Evolutionary conservation across 495 filamentous ascomycete genomes (phyloP), one percentile per base, ranked within the genome.

Genomic region (Daldinia decipiens): DNA sequence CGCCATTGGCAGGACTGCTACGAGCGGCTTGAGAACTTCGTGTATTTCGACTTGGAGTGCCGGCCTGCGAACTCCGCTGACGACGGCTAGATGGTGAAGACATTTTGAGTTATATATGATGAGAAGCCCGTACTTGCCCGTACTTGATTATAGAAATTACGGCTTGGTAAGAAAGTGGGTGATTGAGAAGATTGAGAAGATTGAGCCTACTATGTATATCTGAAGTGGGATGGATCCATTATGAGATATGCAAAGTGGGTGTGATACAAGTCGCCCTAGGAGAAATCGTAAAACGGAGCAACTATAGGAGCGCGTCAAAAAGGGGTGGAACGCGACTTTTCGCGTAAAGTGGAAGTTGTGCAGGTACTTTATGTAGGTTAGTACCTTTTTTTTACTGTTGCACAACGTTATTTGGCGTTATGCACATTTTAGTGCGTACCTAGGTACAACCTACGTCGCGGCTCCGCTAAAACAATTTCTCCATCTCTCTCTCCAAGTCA

Each of bases 51-150:
- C 80, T 74, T 5, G 89, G 87, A 38, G 88, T 90, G 4, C 78
- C 84, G n/a, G 84, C 81, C 62, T 83, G 83, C 8, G 87, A 87
- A 62, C 77, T 83, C 65, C 87, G 84, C 71, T 84, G 82, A 29
- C 86, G 82, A 65, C 87, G 82, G 59, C 77, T 76, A 27, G 83
- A 72, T 15, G 87, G 87, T n/a, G 88, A 89, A 79, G 87, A 90
- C 87, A 90, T 90, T 4, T 62, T 81, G 63, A 61, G 31, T 31
- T 45, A 54, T 62, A 59, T 61, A 29, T 11, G 55, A 61, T 32
- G 43, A 26, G 2, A 39, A 62, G 7, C 21, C 56, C 19, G 53
- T 55, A n/a, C 15, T 53, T 19, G 7, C 21, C 56, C 19, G 53
- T 55, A n/a, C 15, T 53, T 19, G 26, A 17, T 54, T 62, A 26